Evolutionary conservation across 305 asterid genomes (phyloP).

Genomic region (Fraxinus nigra): DNA sequence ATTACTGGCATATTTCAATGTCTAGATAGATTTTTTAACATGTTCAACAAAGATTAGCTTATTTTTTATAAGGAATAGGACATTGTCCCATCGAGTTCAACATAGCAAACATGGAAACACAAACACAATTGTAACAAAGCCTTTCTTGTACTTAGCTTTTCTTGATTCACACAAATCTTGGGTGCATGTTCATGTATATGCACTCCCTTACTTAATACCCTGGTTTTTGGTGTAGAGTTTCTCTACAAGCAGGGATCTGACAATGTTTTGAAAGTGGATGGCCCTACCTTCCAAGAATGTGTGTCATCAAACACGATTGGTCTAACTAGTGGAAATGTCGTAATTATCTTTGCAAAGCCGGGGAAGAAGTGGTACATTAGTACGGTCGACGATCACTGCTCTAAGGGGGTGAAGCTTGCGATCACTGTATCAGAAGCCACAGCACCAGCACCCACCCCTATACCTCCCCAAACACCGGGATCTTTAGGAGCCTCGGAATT

Average conservation of each 20-base stretch:
- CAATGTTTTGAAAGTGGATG: conserved; percentile 31
- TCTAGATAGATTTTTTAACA: too few species aligned
- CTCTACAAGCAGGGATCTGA: conserved; percentile 23
- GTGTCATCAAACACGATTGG: background rate
- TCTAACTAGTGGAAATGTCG: conserved; percentile 18
- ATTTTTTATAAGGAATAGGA: too few species aligned
- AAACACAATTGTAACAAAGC: too few species aligned
- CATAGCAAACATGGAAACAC: too few species aligned
- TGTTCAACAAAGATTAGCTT: too few species aligned
- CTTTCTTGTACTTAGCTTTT: too few species aligned
- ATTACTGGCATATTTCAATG: too few species aligned
- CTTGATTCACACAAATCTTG: too few species aligned
- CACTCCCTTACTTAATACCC: too few species aligned
- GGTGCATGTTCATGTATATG: too few species aligned
- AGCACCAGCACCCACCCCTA: background rate
- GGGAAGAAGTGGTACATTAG: conserved; percentile 22
- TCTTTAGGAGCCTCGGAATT: background rate
- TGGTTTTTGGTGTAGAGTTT: background rate
- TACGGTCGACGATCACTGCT: background rate
- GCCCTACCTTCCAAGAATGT: conserved; percentile 29
- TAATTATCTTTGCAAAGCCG: background rate
- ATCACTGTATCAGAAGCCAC: background rate
- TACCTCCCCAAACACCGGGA: background rate
- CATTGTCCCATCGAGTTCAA: too few species aligned
- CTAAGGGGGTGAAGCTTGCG: conserved; percentile 16